phyloP scores from a whole-genome alignment of 2,329 filamentous ascomycete species.

The Monosporascus sp. region DNA sequence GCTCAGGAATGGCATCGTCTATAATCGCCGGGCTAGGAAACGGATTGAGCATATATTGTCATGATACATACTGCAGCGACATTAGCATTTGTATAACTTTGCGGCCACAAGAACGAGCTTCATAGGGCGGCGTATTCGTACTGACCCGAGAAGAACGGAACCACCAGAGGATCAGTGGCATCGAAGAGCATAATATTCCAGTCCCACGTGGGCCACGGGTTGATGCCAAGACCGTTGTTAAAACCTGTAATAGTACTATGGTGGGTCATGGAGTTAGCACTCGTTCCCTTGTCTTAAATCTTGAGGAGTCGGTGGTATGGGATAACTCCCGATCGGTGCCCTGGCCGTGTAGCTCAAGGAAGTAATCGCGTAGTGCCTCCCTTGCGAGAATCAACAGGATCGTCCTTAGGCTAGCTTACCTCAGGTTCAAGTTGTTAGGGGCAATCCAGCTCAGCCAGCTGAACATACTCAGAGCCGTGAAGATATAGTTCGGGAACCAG shows the following conservation, averaged over 20 bases:
- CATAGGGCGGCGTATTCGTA: background rate
- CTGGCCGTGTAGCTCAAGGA: background rate
- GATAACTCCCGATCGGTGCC: background rate
- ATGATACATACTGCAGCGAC: background rate
- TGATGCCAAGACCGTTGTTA: slow-evolving; percentile 29
- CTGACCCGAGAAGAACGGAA: slow-evolving; percentile 2
- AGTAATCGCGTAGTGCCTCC: background rate
- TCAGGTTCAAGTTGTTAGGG: slow-evolving; percentile 27
- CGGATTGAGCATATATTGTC: background rate
- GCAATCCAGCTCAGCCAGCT: slow-evolving; percentile 51
- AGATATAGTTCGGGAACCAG: slow-evolving; percentile 46
- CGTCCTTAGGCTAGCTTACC: background rate
- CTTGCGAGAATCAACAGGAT: background rate
- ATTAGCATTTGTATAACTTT: background rate
- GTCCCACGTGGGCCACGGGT: slow-evolving; percentile 34
- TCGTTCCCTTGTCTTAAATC: background rate
- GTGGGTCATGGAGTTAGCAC: background rate
- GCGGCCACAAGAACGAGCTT: background rate
- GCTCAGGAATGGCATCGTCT: slow-evolving; percentile 22
- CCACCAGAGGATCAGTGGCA: slow-evolving; percentile 14
- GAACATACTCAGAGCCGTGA: slow-evolving; percentile 40
- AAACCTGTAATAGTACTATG: slow-evolving; percentile 23
- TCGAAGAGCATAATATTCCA: slow-evolving; percentile 29
- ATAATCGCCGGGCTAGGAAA: background rate
- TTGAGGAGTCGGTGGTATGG: background rate